These are phyloP conservation scores for Starmerella sirachaensis DNA, from an alignment of 805 yeast genomes.

Conservation along the genomic window DNA sequence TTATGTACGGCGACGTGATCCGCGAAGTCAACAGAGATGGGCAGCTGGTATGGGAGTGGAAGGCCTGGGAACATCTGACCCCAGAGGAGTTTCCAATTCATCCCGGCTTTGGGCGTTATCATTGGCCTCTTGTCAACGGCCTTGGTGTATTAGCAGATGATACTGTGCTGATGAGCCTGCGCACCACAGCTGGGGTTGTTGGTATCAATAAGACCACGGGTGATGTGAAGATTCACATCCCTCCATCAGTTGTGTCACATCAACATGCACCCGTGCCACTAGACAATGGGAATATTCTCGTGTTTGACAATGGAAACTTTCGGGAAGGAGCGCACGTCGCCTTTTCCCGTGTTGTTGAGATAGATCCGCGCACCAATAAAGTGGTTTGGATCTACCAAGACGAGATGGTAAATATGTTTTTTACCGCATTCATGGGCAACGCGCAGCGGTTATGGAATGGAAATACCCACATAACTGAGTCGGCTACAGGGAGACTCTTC, in stretches of 20 bases:
- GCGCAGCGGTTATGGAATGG: slow-evolving; percentile 1
- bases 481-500: neutral
- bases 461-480: neutral
- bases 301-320: too few relatives aligned
- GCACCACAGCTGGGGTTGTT: neutral
- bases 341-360: too few relatives aligned
- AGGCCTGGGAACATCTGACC: neutral
- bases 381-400: too few relatives aligned
- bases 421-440: neutral
- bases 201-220: neutral
- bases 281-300: too few relatives aligned
- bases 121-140: neutral
- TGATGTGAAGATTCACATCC: too few relatives aligned
- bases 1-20: neutral
- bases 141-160: neutral
- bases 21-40: neutral
- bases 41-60: neutral
- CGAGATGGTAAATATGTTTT: neutral
- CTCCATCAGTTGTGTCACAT: too few relatives aligned
- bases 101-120: neutral
- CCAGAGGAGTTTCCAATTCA: neutral
- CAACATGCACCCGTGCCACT: too few relatives aligned
- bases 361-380: too few relatives aligned
- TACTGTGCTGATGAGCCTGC: neutral
- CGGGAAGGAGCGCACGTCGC: too few relatives aligned